Base-by-base conservation (phyloP, 305 asterid species). In the Solanum hybrid region DNA sequence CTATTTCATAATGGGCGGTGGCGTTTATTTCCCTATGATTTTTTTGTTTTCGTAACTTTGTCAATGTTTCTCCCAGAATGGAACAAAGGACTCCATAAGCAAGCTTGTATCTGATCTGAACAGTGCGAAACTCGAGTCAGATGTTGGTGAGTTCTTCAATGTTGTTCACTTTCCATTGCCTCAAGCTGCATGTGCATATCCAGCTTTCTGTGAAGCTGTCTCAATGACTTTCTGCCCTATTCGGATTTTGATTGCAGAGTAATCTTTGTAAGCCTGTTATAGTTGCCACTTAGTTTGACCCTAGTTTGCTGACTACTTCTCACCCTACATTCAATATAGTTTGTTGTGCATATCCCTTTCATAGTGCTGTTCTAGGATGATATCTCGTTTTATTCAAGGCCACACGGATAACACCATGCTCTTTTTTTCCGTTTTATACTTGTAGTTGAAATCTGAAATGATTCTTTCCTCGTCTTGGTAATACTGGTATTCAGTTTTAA, bases 51-150 rank as follows among this genome's bases (percentile, higher is more conserved):
- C n/a, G 8, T 34, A 34, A 88, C 87, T 31, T 91, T 76, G 51
- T 83, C 92, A 83, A 84, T 85, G 11, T 90, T 89, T 78, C 73
- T 73, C 80, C 9, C 87, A 97, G 99, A 97, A 96, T 94, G 99
- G 99, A 71, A 95, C 96, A 83, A 96, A 95, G 90, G 99, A 97
- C 91, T 95, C 98, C 92, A 95, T 96, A 86, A 90, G 94, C 95
- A 96, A 96, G 94, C 98, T 97, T 40, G 92, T 97, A 37, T 92
- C 98, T 18, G 99, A 97, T 76, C 93, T 97, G 94, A 97, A 97
- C 94, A 93, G 94, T 89, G 96, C 98, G 20, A 92, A 91, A 37
- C 92, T 97, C 92, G 99, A 97, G 93, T 90, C 98, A 91, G 98
- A 96, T 95, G 99, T 96, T 90, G 99, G 99, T 97, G 90, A 95